A percentile compares a stretch with the other conserved stretches of the same genome.
These are phyloP conservation scores for Pseudopyrenochaeta lycopersici DNA, from an alignment of 2,329 filamentous ascomycete genomes.

Conservation along the genomic window DNA sequence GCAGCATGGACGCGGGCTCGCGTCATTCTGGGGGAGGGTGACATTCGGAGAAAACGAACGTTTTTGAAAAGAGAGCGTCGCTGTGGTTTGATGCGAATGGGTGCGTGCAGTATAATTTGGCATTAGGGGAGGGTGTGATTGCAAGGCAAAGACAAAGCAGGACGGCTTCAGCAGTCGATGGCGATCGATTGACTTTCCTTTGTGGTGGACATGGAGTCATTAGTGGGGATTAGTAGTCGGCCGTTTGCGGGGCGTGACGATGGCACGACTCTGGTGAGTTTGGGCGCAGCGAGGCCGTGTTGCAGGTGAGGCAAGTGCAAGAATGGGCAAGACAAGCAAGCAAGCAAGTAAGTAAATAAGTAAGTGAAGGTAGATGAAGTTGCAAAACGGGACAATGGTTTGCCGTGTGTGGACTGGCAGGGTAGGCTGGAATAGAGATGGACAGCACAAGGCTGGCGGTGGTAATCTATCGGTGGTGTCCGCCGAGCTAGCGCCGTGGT, in stretches of 20 bases:
- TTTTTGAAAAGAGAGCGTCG: not conserved
- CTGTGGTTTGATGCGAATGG: constrained; percentile 2
- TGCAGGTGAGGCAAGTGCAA: no score
- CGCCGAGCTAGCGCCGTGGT: constrained; percentile 19
- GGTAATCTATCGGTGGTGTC: constrained; percentile 13
- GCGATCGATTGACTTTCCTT: constrained; percentile 21
- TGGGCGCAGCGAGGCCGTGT: not conserved
- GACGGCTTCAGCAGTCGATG: constrained; percentile 1
- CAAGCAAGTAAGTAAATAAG: no score
- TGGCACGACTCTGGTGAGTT: no score
- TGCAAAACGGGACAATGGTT: no score
- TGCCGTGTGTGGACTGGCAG: no score
- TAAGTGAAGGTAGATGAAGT: no score
- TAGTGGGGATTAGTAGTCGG: constrained; percentile 25
- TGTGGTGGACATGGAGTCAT: constrained; percentile 25
- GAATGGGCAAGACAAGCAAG: no score
- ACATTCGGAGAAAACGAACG: constrained; percentile 10
- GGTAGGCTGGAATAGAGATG: constrained; percentile 1
- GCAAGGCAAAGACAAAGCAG: constrained; percentile 13
- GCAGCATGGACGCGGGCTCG: constrained; percentile 15
- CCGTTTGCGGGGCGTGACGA: constrained; percentile 1
- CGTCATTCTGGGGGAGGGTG: constrained; percentile 21
- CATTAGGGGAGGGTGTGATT: constrained; percentile 12
- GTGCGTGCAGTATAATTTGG: constrained; percentile 3
- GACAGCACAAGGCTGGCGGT: constrained; percentile 3